These are phyloP conservation scores for Clavispora fructus DNA, from an alignment of 805 yeast genomes.

Conservation along the genomic window DNA sequence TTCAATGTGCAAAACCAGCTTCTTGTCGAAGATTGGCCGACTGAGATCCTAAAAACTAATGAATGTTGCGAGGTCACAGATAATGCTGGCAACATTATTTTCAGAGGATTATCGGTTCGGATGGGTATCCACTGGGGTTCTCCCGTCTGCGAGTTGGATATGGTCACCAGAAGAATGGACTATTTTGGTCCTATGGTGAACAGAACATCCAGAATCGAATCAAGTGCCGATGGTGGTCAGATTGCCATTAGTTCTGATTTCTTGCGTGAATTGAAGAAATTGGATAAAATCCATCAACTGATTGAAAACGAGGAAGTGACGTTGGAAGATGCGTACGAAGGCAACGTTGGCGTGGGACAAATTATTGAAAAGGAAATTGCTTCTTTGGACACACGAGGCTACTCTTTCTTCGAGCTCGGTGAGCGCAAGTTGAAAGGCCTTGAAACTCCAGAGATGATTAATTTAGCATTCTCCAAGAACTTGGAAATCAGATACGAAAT, in stretches of 20 bases:
- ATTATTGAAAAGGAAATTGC: constrained; percentile 61
- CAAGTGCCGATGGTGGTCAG: constrained; percentile 98
- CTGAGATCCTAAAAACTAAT: constrained; percentile 76
- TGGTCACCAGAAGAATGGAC: constrained; percentile 96
- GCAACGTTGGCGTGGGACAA: constrained; percentile 43
- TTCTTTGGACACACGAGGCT: constrained; percentile 64
- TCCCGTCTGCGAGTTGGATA: constrained; percentile 93
- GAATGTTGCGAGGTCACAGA: constrained; percentile 82
- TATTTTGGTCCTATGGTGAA: constrained; percentile 99
- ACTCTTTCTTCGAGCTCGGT: constrained; percentile 65
- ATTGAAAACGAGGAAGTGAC: constrained; percentile 24
- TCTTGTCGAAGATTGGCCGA: constrained; percentile 87
- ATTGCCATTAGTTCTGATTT: constrained; percentile 83
- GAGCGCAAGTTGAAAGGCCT: constrained; percentile 89
- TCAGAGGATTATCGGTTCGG: constrained; percentile 87
- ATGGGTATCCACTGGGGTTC: constrained; percentile 99
- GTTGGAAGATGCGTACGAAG: constrained; percentile 41
- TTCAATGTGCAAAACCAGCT: constrained; percentile 85
- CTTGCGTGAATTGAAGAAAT: constrained; percentile 60
- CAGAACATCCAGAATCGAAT: constrained; percentile 86
- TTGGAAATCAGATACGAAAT: constrained; percentile 56
- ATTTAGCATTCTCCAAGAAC: constrained; percentile 67
- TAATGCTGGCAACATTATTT: constrained; percentile 52
- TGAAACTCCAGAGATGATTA: constrained; percentile 85
- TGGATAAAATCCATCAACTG: constrained; percentile 44